Base-by-base conservation (phyloP, 2,329 filamentous ascomycete genomes). In the Didymosphaeria variabile region DNA sequence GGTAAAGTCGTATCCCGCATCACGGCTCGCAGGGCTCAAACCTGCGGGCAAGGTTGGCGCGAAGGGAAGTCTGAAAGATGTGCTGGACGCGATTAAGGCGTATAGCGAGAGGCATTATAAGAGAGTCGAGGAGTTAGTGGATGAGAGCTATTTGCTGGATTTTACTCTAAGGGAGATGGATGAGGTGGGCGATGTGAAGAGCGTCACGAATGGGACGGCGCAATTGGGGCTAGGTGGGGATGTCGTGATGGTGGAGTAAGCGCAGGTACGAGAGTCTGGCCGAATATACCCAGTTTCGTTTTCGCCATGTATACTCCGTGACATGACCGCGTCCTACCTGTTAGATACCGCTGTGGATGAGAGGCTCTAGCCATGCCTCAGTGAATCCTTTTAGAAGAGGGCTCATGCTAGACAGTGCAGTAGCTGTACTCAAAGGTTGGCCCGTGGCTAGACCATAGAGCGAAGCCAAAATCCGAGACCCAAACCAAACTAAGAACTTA, bases 101-200 rank as follows among this genome's bases (percentile, higher is more conserved):
- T 98, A 99, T 76, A 97, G 94, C 0, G 93, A 98, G 79, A 87
- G 94, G 66, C 95, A 99, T 78, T 97, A 97, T 78, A 91, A 90
- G 78, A 86, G 94, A 57, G 86, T 95, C 69, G 94, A 97, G 76
- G 94, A 97, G 73, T 81, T 97, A 69, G 88, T 94, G 44, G 94
- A 98, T 75, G 95, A 98, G 82, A 97, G 94, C 74, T 98, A 94
- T 79, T 80, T 99, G 71, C 87, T 98, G 44, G 93, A 97, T 79
- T 98, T 96, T 85, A 96, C 94, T 64, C 82, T 98, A 64, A 87
- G 90, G 72, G 92, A 97, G 81, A 98, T 98, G 94, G 93, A 97
- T 73, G 91, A 85, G 76, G 84, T 90, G 19, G 70, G 67, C 17
- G 74, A 71, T 54, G 60, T 73, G 12, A 68, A 64, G 54, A 65